Evolutionary conservation across 2,329 filamentous ascomycete species (phyloP), one percentile per base, ranked within the genome.

Genomic region (Colletotrichum scovillei): DNA sequence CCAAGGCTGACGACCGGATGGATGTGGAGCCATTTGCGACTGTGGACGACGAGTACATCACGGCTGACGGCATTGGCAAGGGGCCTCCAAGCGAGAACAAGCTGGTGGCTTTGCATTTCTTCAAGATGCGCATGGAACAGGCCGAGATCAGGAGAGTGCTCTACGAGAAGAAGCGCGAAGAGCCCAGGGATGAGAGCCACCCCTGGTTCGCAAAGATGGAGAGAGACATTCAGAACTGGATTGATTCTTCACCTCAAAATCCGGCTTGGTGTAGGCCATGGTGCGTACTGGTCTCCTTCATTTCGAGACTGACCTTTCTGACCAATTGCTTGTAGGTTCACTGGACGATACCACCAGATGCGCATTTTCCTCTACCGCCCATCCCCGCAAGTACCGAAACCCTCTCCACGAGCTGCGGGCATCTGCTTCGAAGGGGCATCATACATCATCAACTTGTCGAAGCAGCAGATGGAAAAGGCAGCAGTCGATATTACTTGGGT

Each of bases 401-500:
- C 97, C 0, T 95, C 95, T 0, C 82, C 92, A 8, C 84, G 89
- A n/a, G 95, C 95, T 1, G 96, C 96, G 1, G 85, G 89, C 38
- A 92, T 91, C 76, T 98, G 95, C 80, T 98, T 93, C 79, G 92
- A 97, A 58, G 95, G 94, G 53, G 92, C 94, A 59, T 88, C 92
- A 12, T 94, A 91, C 82, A 95, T 98, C 79, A 94, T 98, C 77
- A 89, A 92, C 76, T 91, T 96, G 80, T 93, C 95, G 57, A 91
- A 91, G 79, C 92, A 93, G 78, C 95, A 98, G 81, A 93, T 98
- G 79, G 90, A 92, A 76, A 91, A 89, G 19, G 89, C 90, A 16
- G 92, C 91, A 26, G 91, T 97, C 12, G 96, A 98, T 79, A 88
- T 98, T 73, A 98, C 95, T 0, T 98, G 96, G 96, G 92, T 98